Evolutionary conservation across 371 early-diverging fungal genomes (phyloP).

Genomic region (Mortierella sp.): DNA sequence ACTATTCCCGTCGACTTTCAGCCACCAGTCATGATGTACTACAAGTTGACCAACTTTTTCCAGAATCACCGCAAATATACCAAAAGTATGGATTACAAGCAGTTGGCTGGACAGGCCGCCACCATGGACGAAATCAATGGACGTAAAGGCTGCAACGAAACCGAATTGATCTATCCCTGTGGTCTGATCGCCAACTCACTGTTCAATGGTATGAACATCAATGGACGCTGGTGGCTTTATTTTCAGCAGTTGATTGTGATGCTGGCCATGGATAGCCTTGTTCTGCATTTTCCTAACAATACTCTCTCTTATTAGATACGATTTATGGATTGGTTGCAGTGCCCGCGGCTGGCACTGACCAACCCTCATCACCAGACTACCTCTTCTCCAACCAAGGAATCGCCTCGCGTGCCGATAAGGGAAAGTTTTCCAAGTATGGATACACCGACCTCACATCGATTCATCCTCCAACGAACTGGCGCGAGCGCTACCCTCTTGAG

Average conservation of each 20-base stretch:
- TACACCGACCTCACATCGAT: conserved; percentile 66
- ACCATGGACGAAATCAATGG: neutral
- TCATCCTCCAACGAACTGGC: conserved; percentile 87
- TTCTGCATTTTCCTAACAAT: neutral
- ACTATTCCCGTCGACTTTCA: conserved; percentile 75
- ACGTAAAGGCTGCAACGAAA: conserved; percentile 29
- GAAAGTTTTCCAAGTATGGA: conserved; percentile 74
- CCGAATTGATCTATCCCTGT: conserved; percentile 43
- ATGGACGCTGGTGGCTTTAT: neutral
- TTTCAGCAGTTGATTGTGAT: neutral
- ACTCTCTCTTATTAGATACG: conserved; percentile 34
- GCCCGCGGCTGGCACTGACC: neutral
- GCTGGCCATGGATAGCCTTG: neutral
- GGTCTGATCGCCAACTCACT: conserved; percentile 98
- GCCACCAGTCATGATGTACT: conserved; percentile 92
- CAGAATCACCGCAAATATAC: conserved; percentile 98
- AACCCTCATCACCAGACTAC: conserved; percentile 54
- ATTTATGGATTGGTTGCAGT: conserved; percentile 19
- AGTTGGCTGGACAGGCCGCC: conserved; percentile 80
- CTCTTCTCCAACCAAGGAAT: conserved; percentile 75
- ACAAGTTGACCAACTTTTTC: conserved; percentile 96
- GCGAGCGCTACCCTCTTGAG: conserved; percentile 62
- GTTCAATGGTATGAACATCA: conserved; percentile 64
- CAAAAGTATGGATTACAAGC: conserved; percentile 88
- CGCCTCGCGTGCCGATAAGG: conserved; percentile 91